Conservation (phyloP, 345 rosid genomes). For the Brassica carinata region DNA sequence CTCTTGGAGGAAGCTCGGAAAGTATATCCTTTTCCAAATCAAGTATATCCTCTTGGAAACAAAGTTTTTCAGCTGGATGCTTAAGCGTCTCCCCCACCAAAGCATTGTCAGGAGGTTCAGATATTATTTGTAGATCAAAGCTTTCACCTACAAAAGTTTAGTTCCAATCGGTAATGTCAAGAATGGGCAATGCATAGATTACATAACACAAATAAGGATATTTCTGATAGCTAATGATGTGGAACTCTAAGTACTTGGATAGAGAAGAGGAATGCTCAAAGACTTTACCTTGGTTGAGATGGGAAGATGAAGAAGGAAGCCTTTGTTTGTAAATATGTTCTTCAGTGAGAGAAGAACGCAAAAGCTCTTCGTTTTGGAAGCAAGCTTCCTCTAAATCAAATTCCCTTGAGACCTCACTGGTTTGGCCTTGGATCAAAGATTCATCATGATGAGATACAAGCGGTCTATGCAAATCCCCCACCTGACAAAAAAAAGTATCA, state of each 20-base stretch:
- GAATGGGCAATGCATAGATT: too few relatives aligned
- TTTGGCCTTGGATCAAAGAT: conserved; percentile 45
- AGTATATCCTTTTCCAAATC: conserved; percentile 42
- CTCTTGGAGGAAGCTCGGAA: conserved; percentile 41
- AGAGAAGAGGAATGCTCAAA: background rate
- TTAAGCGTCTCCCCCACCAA: conserved; percentile 71
- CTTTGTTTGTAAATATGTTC: conserved; percentile 73
- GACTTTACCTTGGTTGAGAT: conserved; percentile 48
- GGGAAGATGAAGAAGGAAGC: conserved; percentile 55
- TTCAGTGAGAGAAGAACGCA: conserved; percentile 50
- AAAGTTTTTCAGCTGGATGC: conserved; percentile 43
- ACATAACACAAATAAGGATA: too few relatives aligned
- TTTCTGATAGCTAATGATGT: too few relatives aligned
- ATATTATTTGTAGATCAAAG: conserved; percentile 58
- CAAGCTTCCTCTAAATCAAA: conserved; percentile 75
- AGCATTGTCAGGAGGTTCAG: conserved; percentile 59
- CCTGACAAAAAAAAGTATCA: conserved; percentile 42
- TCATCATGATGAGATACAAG: conserved; percentile 66
- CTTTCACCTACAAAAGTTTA: conserved; percentile 53
- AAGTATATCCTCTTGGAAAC: conserved; percentile 43
- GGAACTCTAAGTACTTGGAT: too few relatives aligned
- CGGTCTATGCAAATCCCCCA: conserved; percentile 71
- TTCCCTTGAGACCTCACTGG: conserved; percentile 55
- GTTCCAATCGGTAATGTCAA: too few relatives aligned
- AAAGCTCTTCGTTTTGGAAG: conserved; percentile 61